A percentile compares a stretch with the other conserved stretches of the same genome.
These are phyloP conservation scores for Meyerozyma carpophila DNA, from an alignment of 1,139 yeast genomes.

Conservation along the genomic window DNA sequence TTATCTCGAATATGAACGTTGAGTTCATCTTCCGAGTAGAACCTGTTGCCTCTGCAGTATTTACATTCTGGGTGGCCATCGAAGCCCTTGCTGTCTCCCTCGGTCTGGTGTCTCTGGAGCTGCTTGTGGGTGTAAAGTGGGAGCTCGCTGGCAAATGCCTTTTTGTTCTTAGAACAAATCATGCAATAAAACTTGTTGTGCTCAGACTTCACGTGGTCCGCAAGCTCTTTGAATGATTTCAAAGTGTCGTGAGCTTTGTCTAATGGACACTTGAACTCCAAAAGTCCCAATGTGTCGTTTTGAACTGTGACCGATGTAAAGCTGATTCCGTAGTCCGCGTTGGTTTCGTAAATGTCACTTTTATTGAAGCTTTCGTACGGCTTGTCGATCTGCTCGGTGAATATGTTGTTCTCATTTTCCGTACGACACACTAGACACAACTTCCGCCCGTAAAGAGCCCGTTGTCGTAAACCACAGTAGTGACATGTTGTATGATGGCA, in stretches of 20 bases:
- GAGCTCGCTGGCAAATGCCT: conserved; percentile 72
- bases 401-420: conserved; percentile 53
- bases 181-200: conserved; percentile 68
- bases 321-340: conserved; percentile 43
- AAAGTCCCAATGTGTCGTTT: conserved; percentile 43
- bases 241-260: conserved; percentile 37
- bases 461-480: conserved; percentile 72
- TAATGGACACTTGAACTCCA: conserved; percentile 55
- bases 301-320: conserved; percentile 45
- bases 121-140: conserved; percentile 56
- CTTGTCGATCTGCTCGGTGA: conserved; percentile 45
- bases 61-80: conserved; percentile 87
- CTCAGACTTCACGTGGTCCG: conserved; percentile 55
- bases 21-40: conserved; percentile 87
- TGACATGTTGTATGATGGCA: conserved; percentile 88
- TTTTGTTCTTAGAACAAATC: conserved; percentile 70
- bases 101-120: conserved; percentile 62
- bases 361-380: conserved; percentile 33
- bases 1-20: conserved; percentile 73
- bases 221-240: conserved; percentile 49
- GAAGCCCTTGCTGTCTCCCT: conserved; percentile 59
- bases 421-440: conserved; percentile 82
- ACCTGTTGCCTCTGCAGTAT: conserved; percentile 69
- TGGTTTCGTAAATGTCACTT: conserved; percentile 17
- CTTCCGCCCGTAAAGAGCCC: conserved; percentile 71